Percentiles rank a stretch among this genome's conserved stretches.
These are phyloP conservation scores for Hawksworthiomyces lignivorus DNA, from an alignment of 2,329 filamentous ascomycete species.

Conservation along the genomic window DNA sequence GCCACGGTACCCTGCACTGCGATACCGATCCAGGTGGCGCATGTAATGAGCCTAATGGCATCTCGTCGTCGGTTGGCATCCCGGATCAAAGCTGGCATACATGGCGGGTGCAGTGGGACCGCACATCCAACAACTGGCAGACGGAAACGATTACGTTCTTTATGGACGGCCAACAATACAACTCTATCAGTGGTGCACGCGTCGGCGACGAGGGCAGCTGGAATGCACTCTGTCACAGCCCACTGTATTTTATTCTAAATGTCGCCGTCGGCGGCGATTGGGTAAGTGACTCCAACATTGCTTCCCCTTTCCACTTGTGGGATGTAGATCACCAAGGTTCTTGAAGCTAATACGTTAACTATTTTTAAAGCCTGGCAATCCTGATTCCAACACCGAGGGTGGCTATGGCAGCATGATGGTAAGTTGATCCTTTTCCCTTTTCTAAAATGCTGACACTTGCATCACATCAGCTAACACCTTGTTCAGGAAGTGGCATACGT, in stretches of 20 bases:
- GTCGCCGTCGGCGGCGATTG: constrained; percentile 40
- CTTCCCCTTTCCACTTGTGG: no score
- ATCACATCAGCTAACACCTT: not conserved
- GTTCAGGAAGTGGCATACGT: constrained; percentile 29
- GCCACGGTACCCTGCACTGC: constrained; percentile 42
- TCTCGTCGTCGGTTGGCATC: constrained; percentile 28
- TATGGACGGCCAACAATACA: constrained; percentile 36
- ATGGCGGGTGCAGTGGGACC: constrained; percentile 41
- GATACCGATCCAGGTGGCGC: constrained; percentile 34
- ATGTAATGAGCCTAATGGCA: constrained; percentile 41
- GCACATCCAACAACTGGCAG: constrained; percentile 34
- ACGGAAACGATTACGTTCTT: constrained; percentile 42
- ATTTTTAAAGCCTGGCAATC: constrained; percentile 23
- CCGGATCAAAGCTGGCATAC: constrained; percentile 40
- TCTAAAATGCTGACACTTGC: not conserved
- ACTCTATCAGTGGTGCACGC: constrained; percentile 33
- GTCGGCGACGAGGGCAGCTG: constrained; percentile 36
- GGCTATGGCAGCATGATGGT: constrained; percentile 33
- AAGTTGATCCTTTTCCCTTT: not conserved
- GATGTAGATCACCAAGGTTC: no score
- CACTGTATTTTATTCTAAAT: constrained; percentile 39
- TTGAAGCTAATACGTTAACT: no score
- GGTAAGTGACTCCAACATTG: constrained; percentile 16
- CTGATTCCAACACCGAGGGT: constrained; percentile 24
- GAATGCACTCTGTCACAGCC: constrained; percentile 34